phyloP scores from a whole-genome alignment of 768 basidiomycete genomes.

The Tylopilus sp. region DNA sequence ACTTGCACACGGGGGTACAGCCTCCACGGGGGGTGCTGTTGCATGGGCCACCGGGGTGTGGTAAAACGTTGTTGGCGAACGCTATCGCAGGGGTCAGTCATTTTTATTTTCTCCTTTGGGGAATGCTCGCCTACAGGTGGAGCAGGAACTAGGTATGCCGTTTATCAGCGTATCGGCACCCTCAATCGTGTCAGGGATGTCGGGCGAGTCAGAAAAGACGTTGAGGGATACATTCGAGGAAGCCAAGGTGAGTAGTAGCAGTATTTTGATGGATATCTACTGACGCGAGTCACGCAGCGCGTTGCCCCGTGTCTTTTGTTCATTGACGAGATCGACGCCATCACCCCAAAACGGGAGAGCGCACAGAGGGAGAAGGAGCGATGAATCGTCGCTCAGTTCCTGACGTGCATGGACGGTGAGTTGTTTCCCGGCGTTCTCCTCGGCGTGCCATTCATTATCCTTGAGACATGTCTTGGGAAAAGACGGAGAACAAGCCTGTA shows the following conservation, averaged over 20 bases:
- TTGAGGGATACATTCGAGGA: conserved; percentile 96
- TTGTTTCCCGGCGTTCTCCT: background rate
- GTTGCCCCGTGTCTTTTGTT: conserved; percentile 92
- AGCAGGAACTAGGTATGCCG: conserved; percentile 84
- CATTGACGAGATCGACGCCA: conserved; percentile 97
- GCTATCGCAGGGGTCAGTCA: conserved; percentile 87
- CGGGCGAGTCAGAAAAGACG: conserved; percentile 97
- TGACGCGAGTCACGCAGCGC: conserved; percentile 45
- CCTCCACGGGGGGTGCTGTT: conserved; percentile 90
- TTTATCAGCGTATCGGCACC: conserved; percentile 96
- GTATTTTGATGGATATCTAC: background rate
- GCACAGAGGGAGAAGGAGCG: conserved; percentile 98
- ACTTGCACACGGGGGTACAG: conserved; percentile 88
- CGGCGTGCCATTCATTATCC: background rate
- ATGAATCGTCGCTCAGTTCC: conserved; percentile 93
- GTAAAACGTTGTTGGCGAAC: conserved; percentile 93
- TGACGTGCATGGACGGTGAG: conserved; percentile 98
- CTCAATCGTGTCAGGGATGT: conserved; percentile 96
- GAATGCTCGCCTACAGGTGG: background rate
- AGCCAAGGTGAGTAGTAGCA: conserved; percentile 64
- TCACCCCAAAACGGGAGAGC: conserved; percentile 96
- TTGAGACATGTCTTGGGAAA: conserved; percentile 93
- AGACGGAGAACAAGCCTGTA: conserved; percentile 88
- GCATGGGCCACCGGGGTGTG: conserved; percentile 95
- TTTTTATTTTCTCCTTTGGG: no score